Evolutionary conservation across 371 early-diverging fungal genomes (phyloP).

Genomic region (Zancudomyces culisetae): DNA sequence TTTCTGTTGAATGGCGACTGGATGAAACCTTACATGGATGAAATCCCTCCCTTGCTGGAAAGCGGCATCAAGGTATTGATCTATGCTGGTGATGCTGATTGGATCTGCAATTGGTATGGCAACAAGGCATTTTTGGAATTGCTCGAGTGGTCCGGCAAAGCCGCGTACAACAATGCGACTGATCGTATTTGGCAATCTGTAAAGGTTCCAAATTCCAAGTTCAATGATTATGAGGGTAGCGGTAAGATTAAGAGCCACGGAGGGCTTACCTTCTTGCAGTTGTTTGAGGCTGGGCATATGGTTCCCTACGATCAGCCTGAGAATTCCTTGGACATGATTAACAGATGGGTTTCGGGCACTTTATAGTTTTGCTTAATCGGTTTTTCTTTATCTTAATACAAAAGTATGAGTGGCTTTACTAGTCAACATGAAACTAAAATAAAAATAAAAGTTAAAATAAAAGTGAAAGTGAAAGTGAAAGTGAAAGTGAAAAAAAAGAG

Average conservation of each 20-base stretch:
- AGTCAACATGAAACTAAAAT: no score
- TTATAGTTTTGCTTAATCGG: no score
- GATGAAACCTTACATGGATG: slow-evolving; percentile 66
- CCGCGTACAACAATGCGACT: slow-evolving; percentile 28
- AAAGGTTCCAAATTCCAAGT: background rate
- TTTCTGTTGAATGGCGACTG: slow-evolving; percentile 74
- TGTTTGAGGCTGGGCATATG: slow-evolving; percentile 84
- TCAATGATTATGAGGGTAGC: slow-evolving; percentile 22
- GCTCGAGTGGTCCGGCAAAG: slow-evolving; percentile 61
- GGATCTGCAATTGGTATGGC: slow-evolving; percentile 82
- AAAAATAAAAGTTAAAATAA: no score
- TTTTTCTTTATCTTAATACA: no score
- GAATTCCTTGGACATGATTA: slow-evolving; percentile 32
- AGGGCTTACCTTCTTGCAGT: slow-evolving; percentile 58
- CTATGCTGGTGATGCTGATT: slow-evolving; percentile 78
- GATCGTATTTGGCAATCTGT: slow-evolving; percentile 14
- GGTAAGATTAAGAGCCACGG: slow-evolving; percentile 53
- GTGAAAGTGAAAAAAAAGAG: no score
- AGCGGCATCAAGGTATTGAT: slow-evolving; percentile 59
- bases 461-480: no score
- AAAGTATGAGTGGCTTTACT: no score
- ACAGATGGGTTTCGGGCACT: slow-evolving; percentile 42
- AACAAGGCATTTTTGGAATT: slow-evolving; percentile 77
- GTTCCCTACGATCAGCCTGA: slow-evolving; percentile 45
- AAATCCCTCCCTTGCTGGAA: slow-evolving; percentile 57